Conservation (phyloP, 1,284 basidiomycete species). For the Papiliotrema flavescens region DNA sequence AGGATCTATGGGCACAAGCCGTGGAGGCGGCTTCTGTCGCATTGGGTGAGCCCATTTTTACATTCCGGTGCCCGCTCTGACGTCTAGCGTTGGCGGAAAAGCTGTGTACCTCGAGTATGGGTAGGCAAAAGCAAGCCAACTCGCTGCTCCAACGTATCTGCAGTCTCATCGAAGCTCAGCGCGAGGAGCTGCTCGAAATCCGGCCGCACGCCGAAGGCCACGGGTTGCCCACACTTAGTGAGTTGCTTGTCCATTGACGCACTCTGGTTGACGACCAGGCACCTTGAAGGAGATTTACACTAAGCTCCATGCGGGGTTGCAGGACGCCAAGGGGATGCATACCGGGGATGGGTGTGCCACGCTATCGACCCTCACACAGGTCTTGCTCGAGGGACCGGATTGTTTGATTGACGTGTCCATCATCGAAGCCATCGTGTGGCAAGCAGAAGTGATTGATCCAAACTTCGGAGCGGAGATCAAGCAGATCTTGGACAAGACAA, state of each 20-base stretch:
- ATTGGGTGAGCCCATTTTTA: slow-evolving; percentile 2
- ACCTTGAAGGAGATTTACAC: slow-evolving; percentile 24
- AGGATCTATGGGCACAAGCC: background rate
- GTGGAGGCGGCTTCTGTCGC: slow-evolving; percentile 10
- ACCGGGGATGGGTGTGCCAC: background rate
- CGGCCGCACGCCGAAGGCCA: slow-evolving; percentile 11
- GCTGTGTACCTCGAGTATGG: background rate
- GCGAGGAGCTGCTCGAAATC: background rate
- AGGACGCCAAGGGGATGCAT: slow-evolving; percentile 1
- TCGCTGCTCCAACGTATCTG: background rate
- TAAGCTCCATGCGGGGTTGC: slow-evolving; percentile 11
- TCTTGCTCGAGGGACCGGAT: slow-evolving; percentile 23
- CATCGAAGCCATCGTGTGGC: slow-evolving; percentile 26
- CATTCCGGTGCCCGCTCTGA: background rate
- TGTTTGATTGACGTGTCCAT: slow-evolving; percentile 33
- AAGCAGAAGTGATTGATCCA: slow-evolving; percentile 28
- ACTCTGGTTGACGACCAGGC: slow-evolving; percentile 2
- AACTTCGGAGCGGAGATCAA: slow-evolving; percentile 20
- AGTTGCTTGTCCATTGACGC: slow-evolving; percentile 1
- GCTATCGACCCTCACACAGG: background rate
- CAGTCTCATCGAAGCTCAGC: background rate
- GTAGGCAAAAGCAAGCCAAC: background rate
- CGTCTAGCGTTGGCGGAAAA: background rate
- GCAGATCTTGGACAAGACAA: slow-evolving; percentile 18
- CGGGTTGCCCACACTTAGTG: slow-evolving; percentile 20